Conservation (phyloP, 805 yeast genomes). For the Monosporozyma aquatica region DNA sequence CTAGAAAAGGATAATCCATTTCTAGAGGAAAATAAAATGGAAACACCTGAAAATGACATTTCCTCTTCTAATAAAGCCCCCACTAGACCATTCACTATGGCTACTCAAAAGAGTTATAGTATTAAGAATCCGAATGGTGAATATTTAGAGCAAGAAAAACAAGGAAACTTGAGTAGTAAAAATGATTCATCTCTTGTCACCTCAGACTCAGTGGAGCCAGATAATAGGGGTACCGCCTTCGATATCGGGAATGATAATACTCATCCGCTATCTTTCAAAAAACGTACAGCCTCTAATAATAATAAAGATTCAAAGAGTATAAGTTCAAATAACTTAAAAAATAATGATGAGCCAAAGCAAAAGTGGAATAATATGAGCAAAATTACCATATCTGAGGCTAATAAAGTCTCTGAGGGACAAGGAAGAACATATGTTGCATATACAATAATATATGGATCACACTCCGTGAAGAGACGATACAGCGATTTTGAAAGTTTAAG, state of each 20-base stretch:
- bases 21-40: conserved; percentile 7
- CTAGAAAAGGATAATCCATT: conserved; percentile 27
- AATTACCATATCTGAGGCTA: conserved; percentile 26
- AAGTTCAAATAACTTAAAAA: too few relatives aligned
- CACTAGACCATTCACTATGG: neutral
- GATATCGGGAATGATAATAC: neutral
- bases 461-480: conserved; percentile 67
- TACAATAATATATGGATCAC: conserved; percentile 50
- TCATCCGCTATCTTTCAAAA: neutral
- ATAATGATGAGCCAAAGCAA: neutral
- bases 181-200: too few relatives aligned
- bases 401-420: conserved; percentile 27
- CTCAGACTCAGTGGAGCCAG: too few relatives aligned
- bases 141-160: conserved; percentile 5
- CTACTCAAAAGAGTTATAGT: conserved; percentile 6
- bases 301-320: neutral
- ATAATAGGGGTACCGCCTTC: neutral
- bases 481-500: conserved; percentile 86
- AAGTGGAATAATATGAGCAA: neutral
- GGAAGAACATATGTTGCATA: conserved; percentile 49
- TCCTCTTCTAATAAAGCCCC: too few relatives aligned
- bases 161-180: neutral
- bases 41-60: too few relatives aligned
- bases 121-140: conserved; percentile 12
- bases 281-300: neutral